Evolutionary conservation across 2,329 filamentous ascomycete genomes (phyloP).

Genomic region (Escovopsis sp.): DNA sequence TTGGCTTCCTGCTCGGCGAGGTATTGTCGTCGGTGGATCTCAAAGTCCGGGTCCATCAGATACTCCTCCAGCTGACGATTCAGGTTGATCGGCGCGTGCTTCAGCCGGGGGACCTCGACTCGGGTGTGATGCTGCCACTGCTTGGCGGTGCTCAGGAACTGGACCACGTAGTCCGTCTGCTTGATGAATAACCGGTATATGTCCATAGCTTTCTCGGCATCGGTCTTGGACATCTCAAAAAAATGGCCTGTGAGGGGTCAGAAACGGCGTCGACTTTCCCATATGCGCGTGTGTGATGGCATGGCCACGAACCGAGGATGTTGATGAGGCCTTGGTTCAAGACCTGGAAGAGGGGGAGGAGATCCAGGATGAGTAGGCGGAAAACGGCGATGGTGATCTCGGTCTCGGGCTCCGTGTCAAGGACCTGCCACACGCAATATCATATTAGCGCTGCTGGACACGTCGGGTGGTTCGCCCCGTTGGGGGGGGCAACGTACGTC

Average conservation of each 20-base stretch:
- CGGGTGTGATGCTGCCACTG: conserved; percentile 86
- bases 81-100: conserved; percentile 88
- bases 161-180: conserved; percentile 85
- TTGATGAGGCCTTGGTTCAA: conserved; percentile 97
- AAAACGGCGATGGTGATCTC: conserved; percentile 95
- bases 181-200: conserved; percentile 88
- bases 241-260: conserved; percentile 56
- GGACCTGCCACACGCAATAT: conserved; percentile 38
- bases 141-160: conserved; percentile 73
- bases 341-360: conserved; percentile 81
- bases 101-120: conserved; percentile 89
- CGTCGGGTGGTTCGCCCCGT: not conserved
- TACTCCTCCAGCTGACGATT: conserved; percentile 88
- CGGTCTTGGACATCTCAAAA: conserved; percentile 92
- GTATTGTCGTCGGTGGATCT: conserved; percentile 83
- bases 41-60: conserved; percentile 86
- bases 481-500: conserved; percentile 46
- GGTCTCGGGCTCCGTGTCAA: conserved; percentile 81
- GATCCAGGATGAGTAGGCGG: conserved; percentile 74
- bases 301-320: conserved; percentile 56
- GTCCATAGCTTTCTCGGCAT: conserved; percentile 79
- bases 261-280: not conserved
- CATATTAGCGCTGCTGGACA: not conserved
- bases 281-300: no score
- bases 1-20: conserved; percentile 70